Percentiles rank a stretch among this genome's conserved stretches.
phyloP scores from a whole-genome alignment of 495 filamentous ascomycete genomes.

The Letharia lupina region DNA sequence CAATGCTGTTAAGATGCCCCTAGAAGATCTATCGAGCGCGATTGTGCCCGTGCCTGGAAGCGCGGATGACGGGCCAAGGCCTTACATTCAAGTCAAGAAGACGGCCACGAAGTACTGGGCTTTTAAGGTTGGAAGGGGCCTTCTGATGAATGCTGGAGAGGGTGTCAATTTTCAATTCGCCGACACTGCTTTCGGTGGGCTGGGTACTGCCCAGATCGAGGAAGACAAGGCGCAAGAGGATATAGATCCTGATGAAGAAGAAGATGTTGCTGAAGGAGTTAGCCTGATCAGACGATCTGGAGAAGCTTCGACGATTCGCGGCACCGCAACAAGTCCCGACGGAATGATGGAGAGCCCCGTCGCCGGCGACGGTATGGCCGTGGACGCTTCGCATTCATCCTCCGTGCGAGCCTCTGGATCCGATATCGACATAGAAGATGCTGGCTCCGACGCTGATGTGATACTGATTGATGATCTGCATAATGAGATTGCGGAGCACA shows the following conservation, averaged over 20 bases:
- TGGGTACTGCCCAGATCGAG: slow-evolving; percentile 36
- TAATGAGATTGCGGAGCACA: slow-evolving; percentile 29
- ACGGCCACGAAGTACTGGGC: slow-evolving; percentile 51
- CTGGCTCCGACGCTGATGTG: slow-evolving; percentile 22
- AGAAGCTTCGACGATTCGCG: not conserved
- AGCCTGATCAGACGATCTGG: slow-evolving; percentile 23
- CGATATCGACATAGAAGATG: slow-evolving; percentile 24
- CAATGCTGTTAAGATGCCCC: slow-evolving; percentile 42
- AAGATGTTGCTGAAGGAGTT: slow-evolving; percentile 34
- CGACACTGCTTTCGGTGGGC: slow-evolving; percentile 56
- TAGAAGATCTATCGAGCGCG: slow-evolving; percentile 41
- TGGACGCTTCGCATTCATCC: slow-evolving; percentile 4
- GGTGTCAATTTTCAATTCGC: slow-evolving; percentile 50
- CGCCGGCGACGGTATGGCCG: not conserved
- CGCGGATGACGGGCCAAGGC: not conserved
- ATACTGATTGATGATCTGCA: slow-evolving; percentile 26
- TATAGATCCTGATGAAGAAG: slow-evolving; percentile 36
- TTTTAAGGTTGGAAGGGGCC: slow-evolving; percentile 50
- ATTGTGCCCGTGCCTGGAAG: slow-evolving; percentile 26
- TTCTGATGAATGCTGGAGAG: slow-evolving; percentile 54
- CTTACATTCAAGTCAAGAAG: slow-evolving; percentile 28
- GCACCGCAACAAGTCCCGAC: not conserved
- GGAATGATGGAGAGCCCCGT: not conserved
- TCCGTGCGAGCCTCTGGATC: slow-evolving; percentile 6
- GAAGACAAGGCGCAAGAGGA: slow-evolving; percentile 39